Evolutionary conservation across 768 basidiomycete species (phyloP).

Genomic region (Boletus rubroflammeus): DNA sequence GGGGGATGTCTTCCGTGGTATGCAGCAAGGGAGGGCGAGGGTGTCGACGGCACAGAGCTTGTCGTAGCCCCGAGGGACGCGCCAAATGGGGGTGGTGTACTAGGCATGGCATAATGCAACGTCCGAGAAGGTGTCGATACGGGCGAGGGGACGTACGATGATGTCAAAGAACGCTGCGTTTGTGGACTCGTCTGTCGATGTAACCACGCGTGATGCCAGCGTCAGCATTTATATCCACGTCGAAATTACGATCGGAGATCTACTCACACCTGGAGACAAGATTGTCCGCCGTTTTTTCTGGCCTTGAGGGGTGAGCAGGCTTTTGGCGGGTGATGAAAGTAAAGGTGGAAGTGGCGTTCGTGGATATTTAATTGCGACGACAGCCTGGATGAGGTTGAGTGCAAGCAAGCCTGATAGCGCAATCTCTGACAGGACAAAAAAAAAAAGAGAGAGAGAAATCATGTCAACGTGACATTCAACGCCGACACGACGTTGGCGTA

Average conservation of each 20-base stretch:
- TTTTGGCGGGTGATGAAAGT: slow-evolving; percentile 23
- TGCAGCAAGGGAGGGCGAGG: slow-evolving; percentile 38
- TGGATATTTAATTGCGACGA: slow-evolving; percentile 36
- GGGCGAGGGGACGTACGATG: slow-evolving; percentile 30
- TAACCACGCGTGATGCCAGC: neutral
- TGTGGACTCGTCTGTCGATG: slow-evolving; percentile 24
- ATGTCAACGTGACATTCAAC: neutral
- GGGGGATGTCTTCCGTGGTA: slow-evolving; percentile 37
- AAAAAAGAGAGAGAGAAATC: neutral
- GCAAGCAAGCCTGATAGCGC: slow-evolving; percentile 27
- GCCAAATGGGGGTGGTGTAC: slow-evolving; percentile 38
- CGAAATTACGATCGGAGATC: neutral
- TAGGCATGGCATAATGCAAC: slow-evolving; percentile 33
- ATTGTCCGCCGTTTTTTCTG: slow-evolving; percentile 29
- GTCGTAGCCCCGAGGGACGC: slow-evolving; percentile 32
- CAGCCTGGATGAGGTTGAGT: slow-evolving; percentile 36
- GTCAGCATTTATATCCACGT: neutral
- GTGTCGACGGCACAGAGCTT: slow-evolving; percentile 30
- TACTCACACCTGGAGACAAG: slow-evolving; percentile 22
- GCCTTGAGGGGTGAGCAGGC: slow-evolving; percentile 18
- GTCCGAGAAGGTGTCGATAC: slow-evolving; percentile 33
- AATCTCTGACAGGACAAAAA: slow-evolving; percentile 28
- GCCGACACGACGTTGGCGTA: slow-evolving; percentile 9
- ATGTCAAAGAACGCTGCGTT: slow-evolving; percentile 26
- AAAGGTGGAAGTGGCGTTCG: slow-evolving; percentile 28